Conservation (phyloP, 352 stramenopile species). For the Blastocystis sp. region DNA sequence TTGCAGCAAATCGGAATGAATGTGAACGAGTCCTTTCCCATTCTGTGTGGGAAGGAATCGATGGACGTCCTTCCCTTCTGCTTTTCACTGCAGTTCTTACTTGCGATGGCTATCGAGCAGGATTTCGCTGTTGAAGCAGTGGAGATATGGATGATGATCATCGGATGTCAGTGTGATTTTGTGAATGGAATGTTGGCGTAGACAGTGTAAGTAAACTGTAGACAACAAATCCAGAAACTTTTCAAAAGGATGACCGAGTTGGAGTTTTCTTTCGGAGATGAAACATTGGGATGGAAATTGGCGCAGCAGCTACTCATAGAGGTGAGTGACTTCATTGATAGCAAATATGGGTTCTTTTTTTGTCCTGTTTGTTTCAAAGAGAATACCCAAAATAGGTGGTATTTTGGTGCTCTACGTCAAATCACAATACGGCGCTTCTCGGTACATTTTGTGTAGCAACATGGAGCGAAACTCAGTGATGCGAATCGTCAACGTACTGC, state of each 20-base stretch:
- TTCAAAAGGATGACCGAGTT: neutral
- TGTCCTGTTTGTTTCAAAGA: neutral
- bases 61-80: neutral
- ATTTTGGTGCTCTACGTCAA: neutral
- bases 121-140: neutral
- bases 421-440: neutral
- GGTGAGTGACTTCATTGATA: neutral
- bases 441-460: neutral
- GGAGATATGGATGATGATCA: neutral
- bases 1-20: neutral
- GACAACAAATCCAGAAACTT: neutral
- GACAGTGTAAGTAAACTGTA: neutral
- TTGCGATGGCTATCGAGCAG: neutral
- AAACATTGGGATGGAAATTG: neutral
- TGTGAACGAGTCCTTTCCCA: neutral
- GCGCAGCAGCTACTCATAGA: neutral
- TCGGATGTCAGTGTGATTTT: neutral
- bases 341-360: neutral
- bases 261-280: neutral
- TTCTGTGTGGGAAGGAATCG: neutral
- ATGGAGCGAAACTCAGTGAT: constrained; percentile 16
- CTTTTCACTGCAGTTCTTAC: neutral
- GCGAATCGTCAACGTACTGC: neutral
- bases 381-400: neutral
- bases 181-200: neutral